Conservation (phyloP, 2,329 filamentous ascomycete species). For the Paracamarosporium sp. region DNA sequence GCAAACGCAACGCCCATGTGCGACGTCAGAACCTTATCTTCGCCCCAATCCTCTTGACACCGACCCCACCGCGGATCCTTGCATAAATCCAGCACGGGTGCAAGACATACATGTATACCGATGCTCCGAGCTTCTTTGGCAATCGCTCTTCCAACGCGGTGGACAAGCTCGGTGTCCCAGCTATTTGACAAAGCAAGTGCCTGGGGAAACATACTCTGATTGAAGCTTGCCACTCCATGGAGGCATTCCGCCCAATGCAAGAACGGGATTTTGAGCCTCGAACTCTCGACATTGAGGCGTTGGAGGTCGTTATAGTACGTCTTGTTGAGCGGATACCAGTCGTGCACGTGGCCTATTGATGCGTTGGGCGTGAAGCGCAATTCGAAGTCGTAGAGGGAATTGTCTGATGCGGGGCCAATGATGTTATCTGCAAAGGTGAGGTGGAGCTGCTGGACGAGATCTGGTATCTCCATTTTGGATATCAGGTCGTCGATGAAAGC, state of each 20-base stretch:
- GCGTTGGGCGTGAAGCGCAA: slow-evolving; percentile 48
- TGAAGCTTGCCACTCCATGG: slow-evolving; percentile 54
- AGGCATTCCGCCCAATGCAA: slow-evolving; percentile 55
- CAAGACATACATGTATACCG: slow-evolving; percentile 54
- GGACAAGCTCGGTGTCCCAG: slow-evolving; percentile 52
- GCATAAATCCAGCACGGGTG: slow-evolving; percentile 54
- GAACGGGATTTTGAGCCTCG: slow-evolving; percentile 49
- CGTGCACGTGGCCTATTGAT: slow-evolving; percentile 52
- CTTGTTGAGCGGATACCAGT: slow-evolving; percentile 54
- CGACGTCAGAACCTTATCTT: slow-evolving; percentile 54
- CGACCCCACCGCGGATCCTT: slow-evolving; percentile 55
- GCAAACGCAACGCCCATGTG: slow-evolving; percentile 55
- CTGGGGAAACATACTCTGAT: slow-evolving; percentile 56
- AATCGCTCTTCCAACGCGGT: slow-evolving; percentile 52
- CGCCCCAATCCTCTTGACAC: slow-evolving; percentile 56
- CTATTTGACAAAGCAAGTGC: slow-evolving; percentile 50
- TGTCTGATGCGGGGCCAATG: slow-evolving; percentile 47
- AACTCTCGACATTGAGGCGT: slow-evolving; percentile 45
- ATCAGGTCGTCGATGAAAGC: slow-evolving; percentile 22
- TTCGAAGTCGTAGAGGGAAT: slow-evolving; percentile 49
- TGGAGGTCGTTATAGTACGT: slow-evolving; percentile 53
- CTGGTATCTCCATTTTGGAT: slow-evolving; percentile 20
- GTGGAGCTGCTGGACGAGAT: slow-evolving; percentile 50
- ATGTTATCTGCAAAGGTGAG: slow-evolving; percentile 55
- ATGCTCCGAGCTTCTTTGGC: slow-evolving; percentile 53